Conservation (phyloP, 352 stramenopile genomes). For the Globisporangium irregulare region DNA sequence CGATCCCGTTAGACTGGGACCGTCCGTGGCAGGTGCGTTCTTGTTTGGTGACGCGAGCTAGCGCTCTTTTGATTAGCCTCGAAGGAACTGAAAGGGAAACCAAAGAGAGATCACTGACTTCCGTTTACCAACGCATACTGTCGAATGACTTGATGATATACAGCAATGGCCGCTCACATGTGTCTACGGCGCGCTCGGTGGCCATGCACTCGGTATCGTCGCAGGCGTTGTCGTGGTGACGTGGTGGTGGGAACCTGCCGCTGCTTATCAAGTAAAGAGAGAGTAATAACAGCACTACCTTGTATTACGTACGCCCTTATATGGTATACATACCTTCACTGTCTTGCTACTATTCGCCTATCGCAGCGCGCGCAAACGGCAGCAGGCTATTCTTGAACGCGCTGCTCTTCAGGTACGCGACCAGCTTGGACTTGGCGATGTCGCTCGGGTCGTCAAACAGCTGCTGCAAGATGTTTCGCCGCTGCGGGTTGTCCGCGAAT, state of each 20-base stretch:
- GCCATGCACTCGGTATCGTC: constrained; percentile 41
- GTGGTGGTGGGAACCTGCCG: constrained; percentile 1
- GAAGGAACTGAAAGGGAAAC: not conserved
- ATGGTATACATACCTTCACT: not conserved
- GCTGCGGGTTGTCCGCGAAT: constrained; percentile 44
- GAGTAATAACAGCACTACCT: constrained; percentile 5
- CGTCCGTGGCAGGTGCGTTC: constrained; percentile 78
- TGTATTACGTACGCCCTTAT: not conserved
- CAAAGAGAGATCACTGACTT: not conserved
- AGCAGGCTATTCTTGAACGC: constrained; percentile 54
- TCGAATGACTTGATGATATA: constrained; percentile 5
- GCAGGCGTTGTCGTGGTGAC: constrained; percentile 4
- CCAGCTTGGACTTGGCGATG: constrained; percentile 71
- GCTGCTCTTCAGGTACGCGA: constrained; percentile 66
- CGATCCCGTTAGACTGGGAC: constrained; percentile 87
- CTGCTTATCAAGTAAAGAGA: not conserved
- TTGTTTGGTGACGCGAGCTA: not conserved
- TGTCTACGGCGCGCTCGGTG: constrained; percentile 64
- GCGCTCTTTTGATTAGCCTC: not conserved
- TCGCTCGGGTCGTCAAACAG: constrained; percentile 77
- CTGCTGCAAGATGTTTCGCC: constrained; percentile 53
- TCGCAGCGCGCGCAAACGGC: constrained; percentile 11
- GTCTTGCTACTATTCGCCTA: not conserved
- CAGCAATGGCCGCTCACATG: constrained; percentile 87
- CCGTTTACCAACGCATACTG: not conserved